Evolutionary conservation across 2,329 filamentous ascomycete genomes (phyloP).

Genomic region (Penicillium rolfsii): DNA sequence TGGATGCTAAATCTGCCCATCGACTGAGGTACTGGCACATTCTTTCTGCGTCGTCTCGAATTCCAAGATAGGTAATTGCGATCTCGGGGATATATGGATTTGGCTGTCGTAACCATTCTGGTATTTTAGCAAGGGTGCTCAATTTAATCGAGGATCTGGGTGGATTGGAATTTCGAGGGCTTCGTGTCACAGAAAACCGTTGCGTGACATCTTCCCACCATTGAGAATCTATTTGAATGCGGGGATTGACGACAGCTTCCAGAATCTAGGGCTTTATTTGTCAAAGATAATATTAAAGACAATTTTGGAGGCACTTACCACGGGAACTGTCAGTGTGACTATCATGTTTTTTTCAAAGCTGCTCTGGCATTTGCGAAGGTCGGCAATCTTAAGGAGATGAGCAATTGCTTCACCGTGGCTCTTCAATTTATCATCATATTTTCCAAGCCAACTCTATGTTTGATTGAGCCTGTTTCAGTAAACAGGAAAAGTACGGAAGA

Average conservation of each 20-base stretch:
- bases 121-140: conserved; percentile 21
- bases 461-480: not conserved
- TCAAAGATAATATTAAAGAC: not conserved
- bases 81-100: conserved; percentile 22
- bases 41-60: conserved; percentile 19
- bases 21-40: conserved; percentile 17
- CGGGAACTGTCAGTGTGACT: conserved; percentile 25
- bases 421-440: conserved; percentile 20
- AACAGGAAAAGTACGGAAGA: not conserved
- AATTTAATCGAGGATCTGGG: conserved; percentile 8
- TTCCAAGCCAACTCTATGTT: conserved; percentile 31
- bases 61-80: conserved; percentile 18
- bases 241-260: conserved; percentile 27
- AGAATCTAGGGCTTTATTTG: conserved; percentile 22
- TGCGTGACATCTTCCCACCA: conserved; percentile 22
- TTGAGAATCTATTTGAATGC: conserved; percentile 22
- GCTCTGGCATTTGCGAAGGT: conserved; percentile 18
- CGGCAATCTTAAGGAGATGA: conserved; percentile 24
- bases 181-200: not conserved
- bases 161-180: not conserved
- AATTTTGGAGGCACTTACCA: conserved; percentile 21
- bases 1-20: not conserved
- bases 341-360: conserved; percentile 28
- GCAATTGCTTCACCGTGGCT: conserved; percentile 28
- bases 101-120: conserved; percentile 19